Conservation (phyloP, 371 early-diverging fungal species). For the Dentiscutata heterogama region DNA sequence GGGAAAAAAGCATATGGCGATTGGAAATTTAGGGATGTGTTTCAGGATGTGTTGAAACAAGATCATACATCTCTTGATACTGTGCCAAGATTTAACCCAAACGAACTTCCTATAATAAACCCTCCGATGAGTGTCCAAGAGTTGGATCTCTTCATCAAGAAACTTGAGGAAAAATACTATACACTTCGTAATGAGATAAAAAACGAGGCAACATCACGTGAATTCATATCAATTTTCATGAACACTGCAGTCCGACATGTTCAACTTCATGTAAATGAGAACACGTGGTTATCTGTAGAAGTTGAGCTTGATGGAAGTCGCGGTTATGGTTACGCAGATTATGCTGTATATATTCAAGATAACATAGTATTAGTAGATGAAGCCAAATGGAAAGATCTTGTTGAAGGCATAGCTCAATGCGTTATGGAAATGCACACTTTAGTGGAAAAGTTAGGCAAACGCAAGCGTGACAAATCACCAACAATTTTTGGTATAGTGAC, state of each 20-base stretch:
- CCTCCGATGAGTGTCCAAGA: slow-evolving; percentile 13
- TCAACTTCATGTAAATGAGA: slow-evolving; percentile 8
- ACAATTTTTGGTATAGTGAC: slow-evolving; percentile 37
- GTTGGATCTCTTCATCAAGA: slow-evolving; percentile 8
- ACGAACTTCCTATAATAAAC: not conserved
- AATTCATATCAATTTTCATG: slow-evolving; percentile 32
- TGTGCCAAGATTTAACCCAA: slow-evolving; percentile 18
- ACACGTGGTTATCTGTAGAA: slow-evolving; percentile 7
- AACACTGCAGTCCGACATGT: slow-evolving; percentile 26
- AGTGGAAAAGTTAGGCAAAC: slow-evolving; percentile 7
- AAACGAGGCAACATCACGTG: slow-evolving; percentile 7
- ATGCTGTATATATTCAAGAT: not conserved
- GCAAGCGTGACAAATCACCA: not conserved
- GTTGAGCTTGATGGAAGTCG: slow-evolving; percentile 26
- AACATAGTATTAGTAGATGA: slow-evolving; percentile 25
- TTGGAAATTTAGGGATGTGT: slow-evolving; percentile 29
- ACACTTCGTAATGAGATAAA: not conserved
- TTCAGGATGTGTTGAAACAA: slow-evolving; percentile 26
- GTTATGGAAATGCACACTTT: slow-evolving; percentile 32
- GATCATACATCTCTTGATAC: slow-evolving; percentile 12
- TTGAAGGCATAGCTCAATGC: slow-evolving; percentile 14
- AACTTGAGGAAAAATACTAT: slow-evolving; percentile 15
- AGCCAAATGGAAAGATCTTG: slow-evolving; percentile 20
- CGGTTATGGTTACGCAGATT: slow-evolving; percentile 20
- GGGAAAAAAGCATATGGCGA: slow-evolving; percentile 20